These are phyloP conservation scores for Oryza glaberrima DNA, from an alignment of 176 grass and related monocot genomes.

Conservation along the genomic window DNA sequence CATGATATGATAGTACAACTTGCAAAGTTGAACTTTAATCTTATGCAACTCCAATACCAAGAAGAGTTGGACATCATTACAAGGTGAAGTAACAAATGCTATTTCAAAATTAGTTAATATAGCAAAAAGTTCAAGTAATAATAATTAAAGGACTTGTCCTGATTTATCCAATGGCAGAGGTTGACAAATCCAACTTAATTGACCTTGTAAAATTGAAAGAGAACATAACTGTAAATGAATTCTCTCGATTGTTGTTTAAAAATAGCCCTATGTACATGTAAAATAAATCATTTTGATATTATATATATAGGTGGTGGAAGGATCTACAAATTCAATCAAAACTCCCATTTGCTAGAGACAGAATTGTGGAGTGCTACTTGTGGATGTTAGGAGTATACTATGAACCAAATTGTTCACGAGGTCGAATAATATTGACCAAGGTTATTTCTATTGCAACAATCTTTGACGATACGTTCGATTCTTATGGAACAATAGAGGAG, in stretches of 20 bases:
- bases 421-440: neutral
- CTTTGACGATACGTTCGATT: constrained; percentile 15
- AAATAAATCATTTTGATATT: neutral
- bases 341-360: constrained; percentile 20
- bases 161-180: neutral
- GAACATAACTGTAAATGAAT: no score
- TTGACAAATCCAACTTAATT: neutral
- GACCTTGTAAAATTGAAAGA: no score
- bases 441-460: neutral
- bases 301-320: constrained; percentile 22
- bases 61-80: neutral
- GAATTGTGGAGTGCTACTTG: constrained; percentile 23
- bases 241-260: neutral
- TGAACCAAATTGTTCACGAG: neutral
- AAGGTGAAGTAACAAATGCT: neutral
- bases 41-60: constrained; percentile 26
- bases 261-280: neutral
- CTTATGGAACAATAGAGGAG: neutral
- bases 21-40: constrained; percentile 15
- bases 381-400: constrained; percentile 27
- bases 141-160: no score
- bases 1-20: neutral
- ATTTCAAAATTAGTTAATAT: neutral
- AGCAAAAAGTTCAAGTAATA: neutral
- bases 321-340: constrained; percentile 13